A percentile compares a stretch with the other conserved stretches of the same genome.
phyloP scores from a whole-genome alignment of 2,329 filamentous ascomycete genomes.

The Talaromyces piceae region DNA sequence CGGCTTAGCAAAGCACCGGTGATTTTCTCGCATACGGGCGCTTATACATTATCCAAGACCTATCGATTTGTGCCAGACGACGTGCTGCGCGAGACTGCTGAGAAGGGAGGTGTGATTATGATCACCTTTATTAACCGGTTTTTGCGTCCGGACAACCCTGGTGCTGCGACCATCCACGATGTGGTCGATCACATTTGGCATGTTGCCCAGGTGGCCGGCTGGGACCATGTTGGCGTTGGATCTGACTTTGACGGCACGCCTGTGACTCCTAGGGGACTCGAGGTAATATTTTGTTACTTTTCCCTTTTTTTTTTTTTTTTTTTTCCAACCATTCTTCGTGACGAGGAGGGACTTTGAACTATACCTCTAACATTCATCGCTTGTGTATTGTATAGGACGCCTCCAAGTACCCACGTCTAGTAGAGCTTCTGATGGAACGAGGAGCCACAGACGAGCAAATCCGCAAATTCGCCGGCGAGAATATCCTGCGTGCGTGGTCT shows the following conservation, averaged over 20 bases:
- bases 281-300: too few species aligned
- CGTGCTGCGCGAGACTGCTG: conserved; percentile 14
- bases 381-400: conserved; percentile 12
- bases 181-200: conserved; percentile 24
- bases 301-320: neutral
- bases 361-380: neutral
- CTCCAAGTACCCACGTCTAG: conserved; percentile 17
- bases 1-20: conserved; percentile 17
- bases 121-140: conserved; percentile 16
- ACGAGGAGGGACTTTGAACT: too few species aligned
- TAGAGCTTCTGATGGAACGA: conserved; percentile 22
- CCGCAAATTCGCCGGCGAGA: conserved; percentile 30
- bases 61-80: conserved; percentile 18
- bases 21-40: conserved; percentile 18
- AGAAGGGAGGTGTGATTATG: conserved; percentile 20
- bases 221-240: conserved; percentile 12
- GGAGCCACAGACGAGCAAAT: conserved; percentile 35
- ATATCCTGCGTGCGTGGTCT: conserved; percentile 25
- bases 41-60: conserved; percentile 9
- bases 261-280: conserved; percentile 6
- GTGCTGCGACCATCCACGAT: conserved; percentile 24
- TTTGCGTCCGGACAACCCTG: conserved; percentile 13
- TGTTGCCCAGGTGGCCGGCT: conserved; percentile 10
- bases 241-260: conserved; percentile 12
- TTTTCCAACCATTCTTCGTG: neutral